Base-by-base conservation (phyloP, 225 moss, liverwort and hornwort genomes). In the Climacium dendroides region DNA sequence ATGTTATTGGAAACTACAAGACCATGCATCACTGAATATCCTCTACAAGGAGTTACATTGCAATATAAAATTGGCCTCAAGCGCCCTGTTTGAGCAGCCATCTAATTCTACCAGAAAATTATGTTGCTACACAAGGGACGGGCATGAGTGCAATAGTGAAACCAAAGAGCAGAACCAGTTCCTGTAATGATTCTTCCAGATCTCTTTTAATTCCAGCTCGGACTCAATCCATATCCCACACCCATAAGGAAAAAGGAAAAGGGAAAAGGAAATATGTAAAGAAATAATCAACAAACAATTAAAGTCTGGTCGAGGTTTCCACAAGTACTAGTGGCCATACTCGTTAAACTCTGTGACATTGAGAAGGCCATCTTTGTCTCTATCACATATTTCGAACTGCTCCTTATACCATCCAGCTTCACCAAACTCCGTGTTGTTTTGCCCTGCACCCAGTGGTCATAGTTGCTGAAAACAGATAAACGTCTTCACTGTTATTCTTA, bases 401-500 rank as follows among this genome's bases (percentile, higher is more conserved):
- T 95, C 94, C 82, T 87, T 93, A 76, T 94, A 95, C 96, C 95
- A 96, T 87, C 92, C 94, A 81, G 94, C 94, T 89, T 91, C 94
- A 35, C 94, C 95, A 32, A 90, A 83, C 19, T 95, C 94, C 83
- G 90, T 90, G 58, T 83, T 87, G 77, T 95, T 93, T 72, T 90
- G 87, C 58, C 88, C 91, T 92, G 92, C 82, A 85, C 66, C 52
- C 77, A 85, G 74, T 43, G 74, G 77, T 43, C 41, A 84, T 48
- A 77, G 39, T 69, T 72, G 78, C 73, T 81, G 84, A 82, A 82
- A 83, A 37, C 81, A 58, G 30, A 29, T 71, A 90, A 85, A 41
- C 17, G 67, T 37, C 53, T 83, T 73, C 63, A 80, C 24, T 83
- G 57, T 41, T 74, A 8, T 48, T 65, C 18, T 82, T 30, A 18